Conservation (phyloP, 1,284 basidiomycete species). For the Puccinia polysora region DNA sequence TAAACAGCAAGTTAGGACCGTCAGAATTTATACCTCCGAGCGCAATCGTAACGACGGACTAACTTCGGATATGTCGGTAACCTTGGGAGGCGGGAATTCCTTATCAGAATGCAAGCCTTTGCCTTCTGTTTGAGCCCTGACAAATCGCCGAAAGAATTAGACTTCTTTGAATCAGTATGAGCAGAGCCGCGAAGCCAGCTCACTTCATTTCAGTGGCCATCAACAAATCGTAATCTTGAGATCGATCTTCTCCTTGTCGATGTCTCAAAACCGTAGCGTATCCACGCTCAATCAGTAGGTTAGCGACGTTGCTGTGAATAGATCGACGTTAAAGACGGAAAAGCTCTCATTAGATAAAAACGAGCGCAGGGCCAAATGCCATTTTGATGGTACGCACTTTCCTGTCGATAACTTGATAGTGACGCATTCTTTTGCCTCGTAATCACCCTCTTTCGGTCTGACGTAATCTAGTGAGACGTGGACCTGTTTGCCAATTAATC, state of each 20-base stretch:
- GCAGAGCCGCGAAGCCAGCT: constrained; percentile 51
- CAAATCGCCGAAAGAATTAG: constrained; percentile 54
- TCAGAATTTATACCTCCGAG: too few species aligned
- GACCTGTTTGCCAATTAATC: constrained; percentile 82
- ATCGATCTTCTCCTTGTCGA: constrained; percentile 83
- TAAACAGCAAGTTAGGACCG: background rate
- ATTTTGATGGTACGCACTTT: constrained; percentile 9
- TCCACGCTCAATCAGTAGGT: constrained; percentile 87
- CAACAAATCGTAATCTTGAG: constrained; percentile 86
- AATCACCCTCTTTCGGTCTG: constrained; percentile 86
- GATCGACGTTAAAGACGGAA: too few species aligned
- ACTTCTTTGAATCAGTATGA: constrained; percentile 26
- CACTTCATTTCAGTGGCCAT: constrained; percentile 87
- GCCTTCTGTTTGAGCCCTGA: constrained; percentile 64
- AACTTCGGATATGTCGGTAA: constrained; percentile 86
- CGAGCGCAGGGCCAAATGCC: too few species aligned
- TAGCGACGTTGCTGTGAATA: constrained; percentile 81
- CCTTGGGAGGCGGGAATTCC: constrained; percentile 63
- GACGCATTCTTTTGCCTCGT: constrained; percentile 83
- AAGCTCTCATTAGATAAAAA: too few species aligned
- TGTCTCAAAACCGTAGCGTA: constrained; percentile 84
- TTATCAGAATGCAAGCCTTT: constrained; percentile 90
- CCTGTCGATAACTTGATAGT: constrained; percentile 41
- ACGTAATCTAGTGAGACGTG: constrained; percentile 78
- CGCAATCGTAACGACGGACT: constrained; percentile 48